These are phyloP conservation scores for Epicoccum sorghinum DNA, from an alignment of 2,329 filamentous ascomycete species.

Conservation along the genomic window DNA sequence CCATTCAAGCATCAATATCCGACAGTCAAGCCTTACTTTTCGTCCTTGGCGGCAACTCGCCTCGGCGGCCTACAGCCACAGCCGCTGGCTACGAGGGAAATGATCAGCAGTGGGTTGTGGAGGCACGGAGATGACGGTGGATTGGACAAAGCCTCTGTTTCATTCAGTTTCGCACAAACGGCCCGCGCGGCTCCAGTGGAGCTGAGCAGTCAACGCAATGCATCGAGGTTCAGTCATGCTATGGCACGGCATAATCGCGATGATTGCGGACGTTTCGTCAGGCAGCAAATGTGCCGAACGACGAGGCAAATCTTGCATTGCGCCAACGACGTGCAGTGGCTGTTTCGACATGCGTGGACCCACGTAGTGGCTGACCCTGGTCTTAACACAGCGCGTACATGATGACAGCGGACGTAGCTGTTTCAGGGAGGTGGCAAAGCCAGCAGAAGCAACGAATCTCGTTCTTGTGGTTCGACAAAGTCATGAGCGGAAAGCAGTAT, in stretches of 20 bases:
- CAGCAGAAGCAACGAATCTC: not conserved
- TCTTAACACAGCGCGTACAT: conserved; percentile 2
- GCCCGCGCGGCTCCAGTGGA: conserved; percentile 9
- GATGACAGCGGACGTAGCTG: conserved; percentile 13
- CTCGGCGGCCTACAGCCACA: conserved; percentile 29
- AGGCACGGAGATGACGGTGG: conserved; percentile 6
- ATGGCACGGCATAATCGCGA: not conserved
- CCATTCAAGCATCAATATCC: conserved; percentile 32
- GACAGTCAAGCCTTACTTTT: conserved; percentile 32
- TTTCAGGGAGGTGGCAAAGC: conserved; percentile 30
- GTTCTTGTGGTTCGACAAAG: not conserved
- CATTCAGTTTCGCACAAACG: conserved; percentile 7
- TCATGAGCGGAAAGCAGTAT: not conserved
- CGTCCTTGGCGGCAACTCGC: conserved; percentile 32
- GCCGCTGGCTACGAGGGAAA: conserved; percentile 20
- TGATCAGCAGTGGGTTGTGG: not conserved
- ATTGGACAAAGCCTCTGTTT: conserved; percentile 12
- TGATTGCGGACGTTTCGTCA: not conserved
- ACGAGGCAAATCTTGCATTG: not conserved
- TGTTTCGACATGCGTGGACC: not conserved
- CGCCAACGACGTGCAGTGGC: not conserved
- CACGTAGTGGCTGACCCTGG: not conserved
- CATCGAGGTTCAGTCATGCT: not conserved
- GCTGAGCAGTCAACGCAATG: not conserved
- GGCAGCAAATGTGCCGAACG: not conserved